phyloP scores from a whole-genome alignment of 768 basidiomycete genomes.

The Arthromyces matolae region DNA sequence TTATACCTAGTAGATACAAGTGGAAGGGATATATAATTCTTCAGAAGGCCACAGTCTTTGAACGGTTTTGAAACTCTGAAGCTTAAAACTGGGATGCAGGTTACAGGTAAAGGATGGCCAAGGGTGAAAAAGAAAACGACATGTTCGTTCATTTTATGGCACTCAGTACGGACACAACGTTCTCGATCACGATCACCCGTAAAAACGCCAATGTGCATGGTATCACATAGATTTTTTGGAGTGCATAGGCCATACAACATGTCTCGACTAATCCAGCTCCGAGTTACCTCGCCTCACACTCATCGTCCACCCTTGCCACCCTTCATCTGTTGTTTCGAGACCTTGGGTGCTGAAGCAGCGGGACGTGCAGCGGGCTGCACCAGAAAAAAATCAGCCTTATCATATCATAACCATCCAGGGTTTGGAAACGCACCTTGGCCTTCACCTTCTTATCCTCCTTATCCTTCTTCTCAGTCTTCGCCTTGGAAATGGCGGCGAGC shows the following conservation, averaged over 20 bases:
- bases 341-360: slow-evolving; percentile 66
- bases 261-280: slow-evolving; percentile 17
- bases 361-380: slow-evolving; percentile 52
- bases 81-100: too few relatives aligned
- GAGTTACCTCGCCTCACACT: slow-evolving; percentile 24
- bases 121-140: too few relatives aligned
- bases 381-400: not conserved
- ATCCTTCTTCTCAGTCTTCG: slow-evolving; percentile 95
- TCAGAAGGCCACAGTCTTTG: too few relatives aligned
- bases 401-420: not conserved
- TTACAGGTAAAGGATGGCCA: too few relatives aligned
- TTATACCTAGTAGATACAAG: too few relatives aligned
- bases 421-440: slow-evolving; percentile 54
- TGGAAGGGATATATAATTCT: too few relatives aligned
- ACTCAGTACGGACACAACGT: too few relatives aligned
- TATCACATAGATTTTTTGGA: slow-evolving; percentile 23
- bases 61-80: too few relatives aligned
- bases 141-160: too few relatives aligned
- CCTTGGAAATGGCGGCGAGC: slow-evolving; percentile 84
- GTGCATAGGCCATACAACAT: slow-evolving; percentile 27
- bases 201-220: slow-evolving; percentile 18
- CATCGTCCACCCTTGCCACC: slow-evolving; percentile 78
- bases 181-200: too few relatives aligned
- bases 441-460: slow-evolving; percentile 95
- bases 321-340: slow-evolving; percentile 97